Evolutionary conservation across 805 yeast species (phyloP).

Genomic region (Lipomyces sp.): DNA sequence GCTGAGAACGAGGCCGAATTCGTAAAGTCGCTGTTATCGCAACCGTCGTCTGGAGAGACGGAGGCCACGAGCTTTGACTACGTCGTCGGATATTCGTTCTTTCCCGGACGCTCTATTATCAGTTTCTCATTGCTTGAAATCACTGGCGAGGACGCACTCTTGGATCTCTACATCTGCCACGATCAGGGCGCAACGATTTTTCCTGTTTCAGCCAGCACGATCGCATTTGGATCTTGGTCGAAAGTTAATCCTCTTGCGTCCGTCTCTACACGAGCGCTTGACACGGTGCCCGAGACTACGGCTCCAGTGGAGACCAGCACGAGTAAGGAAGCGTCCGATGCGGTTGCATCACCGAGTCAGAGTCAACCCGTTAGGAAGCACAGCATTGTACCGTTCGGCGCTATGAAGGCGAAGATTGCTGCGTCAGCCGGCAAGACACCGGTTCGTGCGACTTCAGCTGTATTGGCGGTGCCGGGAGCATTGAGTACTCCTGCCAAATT

Average conservation of each 20-base stretch:
- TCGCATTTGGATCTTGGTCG: conserved; percentile 26
- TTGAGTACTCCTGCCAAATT: neutral
- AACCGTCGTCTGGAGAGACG: neutral
- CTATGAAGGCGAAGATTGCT: conserved; percentile 22
- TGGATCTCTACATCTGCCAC: conserved; percentile 31
- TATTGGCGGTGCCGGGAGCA: neutral
- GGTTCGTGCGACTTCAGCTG: neutral
- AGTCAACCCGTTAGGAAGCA: conserved; percentile 22
- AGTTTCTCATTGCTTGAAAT: conserved; percentile 28
- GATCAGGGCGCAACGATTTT: conserved; percentile 31
- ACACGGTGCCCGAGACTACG: neutral
- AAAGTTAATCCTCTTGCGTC: conserved; percentile 12
- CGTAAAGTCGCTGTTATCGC: conserved; percentile 9
- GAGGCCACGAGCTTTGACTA: conserved; percentile 25
- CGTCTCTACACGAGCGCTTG: conserved; percentile 4
- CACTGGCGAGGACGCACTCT: conserved; percentile 19
- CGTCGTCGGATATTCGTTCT: conserved; percentile 14
- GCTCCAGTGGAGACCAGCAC: neutral
- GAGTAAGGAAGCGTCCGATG: neutral
- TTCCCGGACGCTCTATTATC: conserved; percentile 14
- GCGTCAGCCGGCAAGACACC: neutral
- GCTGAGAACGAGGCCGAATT: conserved; percentile 23
- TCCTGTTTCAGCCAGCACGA: conserved; percentile 18
- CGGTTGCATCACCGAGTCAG: conserved; percentile 7
- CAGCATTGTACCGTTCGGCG: conserved; percentile 27